Percentiles rank a stretch among this genome's conserved stretches.
Conservation (phyloP, 208 protist species). For the Naegleria lovaniensis region DNA sequence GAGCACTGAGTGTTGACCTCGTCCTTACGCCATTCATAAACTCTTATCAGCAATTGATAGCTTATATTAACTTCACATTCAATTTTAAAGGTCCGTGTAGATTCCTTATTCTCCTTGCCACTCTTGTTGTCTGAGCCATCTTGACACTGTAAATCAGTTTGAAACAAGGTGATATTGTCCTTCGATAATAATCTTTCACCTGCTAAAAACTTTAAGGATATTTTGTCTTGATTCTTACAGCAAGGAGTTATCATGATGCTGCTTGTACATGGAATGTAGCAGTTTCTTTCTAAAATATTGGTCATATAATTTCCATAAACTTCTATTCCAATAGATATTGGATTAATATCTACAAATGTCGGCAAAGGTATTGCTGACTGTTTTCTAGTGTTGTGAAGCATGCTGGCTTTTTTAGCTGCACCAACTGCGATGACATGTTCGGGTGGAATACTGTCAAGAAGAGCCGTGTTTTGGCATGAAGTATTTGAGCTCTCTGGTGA, state of each 20-base stretch:
- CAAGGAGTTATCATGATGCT: constrained; percentile 32
- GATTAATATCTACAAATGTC: constrained; percentile 75
- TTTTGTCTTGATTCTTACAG: constrained; percentile 25
- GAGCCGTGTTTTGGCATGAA: background rate
- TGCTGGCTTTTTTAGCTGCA: constrained; percentile 51
- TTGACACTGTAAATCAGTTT: background rate
- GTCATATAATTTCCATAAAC: constrained; percentile 88
- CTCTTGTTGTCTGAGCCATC: background rate
- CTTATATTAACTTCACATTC: background rate
- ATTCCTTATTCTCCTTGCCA: too few species aligned
- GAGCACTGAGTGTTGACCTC: too few species aligned
- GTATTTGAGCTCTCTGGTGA: constrained; percentile 82
- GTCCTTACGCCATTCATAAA: background rate
- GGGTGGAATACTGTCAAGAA: constrained; percentile 51
- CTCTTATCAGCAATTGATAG: background rate
- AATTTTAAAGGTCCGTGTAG: background rate
- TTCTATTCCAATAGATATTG: constrained; percentile 83
- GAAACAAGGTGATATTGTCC: constrained; percentile 81
- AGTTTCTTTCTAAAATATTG: constrained; percentile 77
- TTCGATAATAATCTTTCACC: constrained; percentile 89
- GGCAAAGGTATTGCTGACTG: background rate
- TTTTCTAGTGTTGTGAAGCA: constrained; percentile 47
- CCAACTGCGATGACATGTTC: constrained; percentile 58
- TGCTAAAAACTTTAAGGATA: constrained; percentile 69
- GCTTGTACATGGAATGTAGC: constrained; percentile 82